Percentiles rank a stretch among this genome's conserved stretches.
Evolutionary conservation across 2,329 filamentous ascomycete genomes (phyloP).

Genomic region (Pseudogymnoascus sp.): DNA sequence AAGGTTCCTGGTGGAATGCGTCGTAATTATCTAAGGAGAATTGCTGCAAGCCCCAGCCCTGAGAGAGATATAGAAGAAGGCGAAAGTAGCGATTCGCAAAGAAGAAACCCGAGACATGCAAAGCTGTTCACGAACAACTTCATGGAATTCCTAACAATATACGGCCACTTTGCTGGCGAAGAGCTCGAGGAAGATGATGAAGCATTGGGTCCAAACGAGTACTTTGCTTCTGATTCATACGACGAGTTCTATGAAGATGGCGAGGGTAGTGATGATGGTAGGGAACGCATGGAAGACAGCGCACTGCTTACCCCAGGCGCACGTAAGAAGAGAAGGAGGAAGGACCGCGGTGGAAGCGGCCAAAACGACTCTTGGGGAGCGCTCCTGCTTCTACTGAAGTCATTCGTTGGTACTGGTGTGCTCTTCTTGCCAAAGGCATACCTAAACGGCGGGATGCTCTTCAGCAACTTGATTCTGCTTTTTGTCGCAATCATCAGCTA

Average conservation of each 20-base stretch:
- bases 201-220: slow-evolving; percentile 76
- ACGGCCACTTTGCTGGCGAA: slow-evolving; percentile 96
- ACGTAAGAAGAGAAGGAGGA: slow-evolving; percentile 63
- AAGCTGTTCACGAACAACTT: slow-evolving; percentile 84
- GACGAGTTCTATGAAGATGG: slow-evolving; percentile 47
- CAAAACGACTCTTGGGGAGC: slow-evolving; percentile 75
- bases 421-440: slow-evolving; percentile 89
- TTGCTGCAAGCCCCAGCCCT: slow-evolving; percentile 56
- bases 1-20: slow-evolving; percentile 91
- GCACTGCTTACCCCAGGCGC: slow-evolving; percentile 71
- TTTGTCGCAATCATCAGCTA: slow-evolving; percentile 81
- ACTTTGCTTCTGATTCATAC: slow-evolving; percentile 75
- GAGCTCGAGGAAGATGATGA: slow-evolving; percentile 96
- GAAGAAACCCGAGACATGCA: slow-evolving; percentile 38
- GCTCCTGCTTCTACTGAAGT: slow-evolving; percentile 82
- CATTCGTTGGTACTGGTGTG: slow-evolving; percentile 94
- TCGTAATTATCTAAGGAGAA: slow-evolving; percentile 76
- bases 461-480: slow-evolving; percentile 87
- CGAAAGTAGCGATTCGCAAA: slow-evolving; percentile 32
- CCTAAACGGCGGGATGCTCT: slow-evolving; percentile 94
- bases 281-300: slow-evolving; percentile 81
- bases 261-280: slow-evolving; percentile 55
- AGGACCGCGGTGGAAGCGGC: slow-evolving; percentile 64
- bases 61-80: slow-evolving; percentile 29
- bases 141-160: slow-evolving; percentile 88